phyloP scores from a whole-genome alignment of 768 basidiomycete species.

The Mycena filopes region DNA sequence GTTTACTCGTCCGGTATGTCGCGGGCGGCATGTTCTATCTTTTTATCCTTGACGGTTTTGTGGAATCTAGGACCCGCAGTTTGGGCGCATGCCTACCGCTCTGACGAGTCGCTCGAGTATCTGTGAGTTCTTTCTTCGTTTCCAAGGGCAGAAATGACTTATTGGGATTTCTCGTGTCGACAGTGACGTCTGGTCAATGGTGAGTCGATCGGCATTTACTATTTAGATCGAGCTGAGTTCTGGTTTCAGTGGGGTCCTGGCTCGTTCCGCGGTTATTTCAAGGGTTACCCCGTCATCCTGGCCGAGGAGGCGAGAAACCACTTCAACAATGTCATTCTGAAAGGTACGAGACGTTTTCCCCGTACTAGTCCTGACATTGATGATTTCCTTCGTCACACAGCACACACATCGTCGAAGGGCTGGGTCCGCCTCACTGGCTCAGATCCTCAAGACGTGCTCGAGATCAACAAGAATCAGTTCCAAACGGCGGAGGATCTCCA shows the following conservation, averaged over 20 bases:
- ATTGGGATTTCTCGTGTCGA: background rate
- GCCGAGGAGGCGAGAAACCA: constrained; percentile 10
- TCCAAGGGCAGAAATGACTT: no score
- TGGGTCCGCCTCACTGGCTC: constrained; percentile 26
- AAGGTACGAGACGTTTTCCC: background rate
- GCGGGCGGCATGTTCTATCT: background rate
- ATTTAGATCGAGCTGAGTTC: no score
- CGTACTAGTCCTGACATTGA: background rate
- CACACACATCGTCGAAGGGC: constrained; percentile 21
- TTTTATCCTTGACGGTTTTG: background rate
- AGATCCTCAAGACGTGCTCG: constrained; percentile 22
- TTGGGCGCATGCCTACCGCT: constrained; percentile 18
- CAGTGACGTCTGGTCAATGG: constrained; percentile 19
- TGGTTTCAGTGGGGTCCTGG: constrained; percentile 30
- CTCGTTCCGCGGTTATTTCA: constrained; percentile 24
- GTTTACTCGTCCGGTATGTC: constrained; percentile 20
- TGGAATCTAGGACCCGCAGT: constrained; percentile 5
- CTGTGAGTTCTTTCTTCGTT: background rate
- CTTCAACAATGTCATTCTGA: constrained; percentile 26
- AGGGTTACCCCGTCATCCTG: constrained; percentile 17
- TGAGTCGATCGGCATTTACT: background rate
- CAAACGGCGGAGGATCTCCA: constrained; percentile 13
- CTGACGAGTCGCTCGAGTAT: constrained; percentile 8
- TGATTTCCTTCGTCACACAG: background rate
- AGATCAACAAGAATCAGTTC: constrained; percentile 30